Conservation (phyloP, 2,329 filamentous ascomycete species). For the Colletotrichum plurivorum region DNA sequence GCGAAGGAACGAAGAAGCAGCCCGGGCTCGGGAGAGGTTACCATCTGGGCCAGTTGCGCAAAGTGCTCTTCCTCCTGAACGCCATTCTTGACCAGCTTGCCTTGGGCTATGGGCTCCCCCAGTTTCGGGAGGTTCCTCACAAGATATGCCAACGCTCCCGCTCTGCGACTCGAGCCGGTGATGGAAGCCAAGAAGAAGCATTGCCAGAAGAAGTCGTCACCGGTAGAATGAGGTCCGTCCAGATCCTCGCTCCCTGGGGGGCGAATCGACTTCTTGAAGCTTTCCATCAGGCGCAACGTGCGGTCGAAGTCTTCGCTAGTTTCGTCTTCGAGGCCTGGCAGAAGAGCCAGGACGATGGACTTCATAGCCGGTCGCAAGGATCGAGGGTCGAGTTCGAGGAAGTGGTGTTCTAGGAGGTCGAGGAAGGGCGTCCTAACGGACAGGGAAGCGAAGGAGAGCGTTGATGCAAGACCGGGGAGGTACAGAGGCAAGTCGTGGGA, state of each 20-base stretch:
- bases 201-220: conserved; percentile 97
- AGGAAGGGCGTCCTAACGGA: conserved; percentile 90
- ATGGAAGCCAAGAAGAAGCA: conserved; percentile 95
- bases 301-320: conserved; percentile 97
- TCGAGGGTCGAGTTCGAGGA: conserved; percentile 78
- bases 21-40: conserved; percentile 91
- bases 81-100: conserved; percentile 48
- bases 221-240: conserved; percentile 68
- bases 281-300: conserved; percentile 83
- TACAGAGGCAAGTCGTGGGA: conserved; percentile 88
- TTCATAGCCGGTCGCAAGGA: conserved; percentile 90
- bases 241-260: conserved; percentile 65
- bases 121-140: conserved; percentile 83
- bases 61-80: conserved; percentile 59
- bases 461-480: conserved; percentile 88
- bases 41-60: conserved; percentile 72
- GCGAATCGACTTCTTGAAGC: conserved; percentile 79
- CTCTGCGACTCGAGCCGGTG: conserved; percentile 86
- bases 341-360: conserved; percentile 86
- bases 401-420: conserved; percentile 84
- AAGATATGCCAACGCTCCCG: conserved; percentile 90
- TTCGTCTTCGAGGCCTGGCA: conserved; percentile 95
- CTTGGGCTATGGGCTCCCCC: conserved; percentile 56
- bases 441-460: conserved; percentile 94
- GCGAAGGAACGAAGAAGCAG: conserved; percentile 92